Conservation (phyloP, 352 stramenopile genomes). For the Pythium phragmiticola region DNA sequence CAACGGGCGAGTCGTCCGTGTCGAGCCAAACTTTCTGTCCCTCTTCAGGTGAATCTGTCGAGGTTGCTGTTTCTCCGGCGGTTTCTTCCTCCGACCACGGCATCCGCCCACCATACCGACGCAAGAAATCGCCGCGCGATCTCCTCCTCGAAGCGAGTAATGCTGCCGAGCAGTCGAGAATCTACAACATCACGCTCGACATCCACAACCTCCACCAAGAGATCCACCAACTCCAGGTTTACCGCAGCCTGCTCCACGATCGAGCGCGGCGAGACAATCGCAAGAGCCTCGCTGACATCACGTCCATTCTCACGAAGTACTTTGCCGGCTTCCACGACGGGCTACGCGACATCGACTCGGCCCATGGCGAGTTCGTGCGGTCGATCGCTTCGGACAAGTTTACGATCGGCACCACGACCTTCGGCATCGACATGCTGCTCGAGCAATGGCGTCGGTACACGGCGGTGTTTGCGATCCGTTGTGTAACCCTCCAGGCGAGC, state of each 20-base stretch:
- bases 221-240: conserved; percentile 2
- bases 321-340: conserved; percentile 5
- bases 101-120: too few relatives aligned
- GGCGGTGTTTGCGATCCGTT: conserved; percentile 2
- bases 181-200: conserved; percentile 26
- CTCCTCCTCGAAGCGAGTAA: neutral
- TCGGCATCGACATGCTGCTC: conserved; percentile 1
- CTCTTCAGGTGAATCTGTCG: too few relatives aligned
- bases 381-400: neutral
- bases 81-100: too few relatives aligned
- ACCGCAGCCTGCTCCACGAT: neutral
- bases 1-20: too few relatives aligned
- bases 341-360: neutral
- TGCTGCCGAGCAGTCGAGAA: neutral
- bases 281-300: neutral
- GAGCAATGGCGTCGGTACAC: conserved; percentile 14
- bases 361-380: conserved; percentile 1
- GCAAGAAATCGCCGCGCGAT: conserved; percentile 8
- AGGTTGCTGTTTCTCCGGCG: too few relatives aligned
- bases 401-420: neutral
- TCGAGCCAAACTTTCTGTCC: too few relatives aligned
- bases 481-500: too few relatives aligned
- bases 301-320: neutral
- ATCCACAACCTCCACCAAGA: conserved; percentile 22
- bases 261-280: neutral